These are phyloP conservation scores for Meyerozyma elateridarum DNA, from an alignment of 1,139 yeast genomes.

Conservation along the genomic window DNA sequence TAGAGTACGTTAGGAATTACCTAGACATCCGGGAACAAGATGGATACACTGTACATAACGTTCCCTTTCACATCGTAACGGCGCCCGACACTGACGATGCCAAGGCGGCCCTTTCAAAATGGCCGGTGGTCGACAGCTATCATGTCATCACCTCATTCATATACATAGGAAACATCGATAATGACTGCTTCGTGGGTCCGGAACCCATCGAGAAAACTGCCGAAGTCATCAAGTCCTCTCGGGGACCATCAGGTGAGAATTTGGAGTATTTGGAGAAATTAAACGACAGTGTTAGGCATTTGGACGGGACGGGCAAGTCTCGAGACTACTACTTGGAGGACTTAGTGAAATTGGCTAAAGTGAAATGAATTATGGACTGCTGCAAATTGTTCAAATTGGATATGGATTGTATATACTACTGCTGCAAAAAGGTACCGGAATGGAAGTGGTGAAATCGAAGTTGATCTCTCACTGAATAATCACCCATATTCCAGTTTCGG, in stretches of 20 bases:
- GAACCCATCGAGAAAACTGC: constrained; percentile 61
- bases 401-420: too few species aligned
- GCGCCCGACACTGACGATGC: constrained; percentile 19
- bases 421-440: too few species aligned
- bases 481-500: too few species aligned
- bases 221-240: constrained; percentile 44
- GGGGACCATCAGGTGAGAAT: constrained; percentile 83
- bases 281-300: constrained; percentile 45
- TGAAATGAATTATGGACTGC: too few species aligned
- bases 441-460: too few species aligned
- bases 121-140: constrained; percentile 29
- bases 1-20: constrained; percentile 57
- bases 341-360: too few species aligned
- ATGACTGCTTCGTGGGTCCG: constrained; percentile 82
- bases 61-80: constrained; percentile 55
- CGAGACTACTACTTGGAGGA: constrained; percentile 37
- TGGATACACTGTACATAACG: constrained; percentile 73
- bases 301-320: constrained; percentile 33
- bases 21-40: constrained; percentile 82
- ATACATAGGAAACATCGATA: constrained; percentile 79
- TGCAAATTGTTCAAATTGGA: too few species aligned
- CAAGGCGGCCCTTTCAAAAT: constrained; percentile 11
- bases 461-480: too few species aligned
- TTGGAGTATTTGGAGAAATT: constrained; percentile 61
- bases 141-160: constrained; percentile 55